Percentiles rank a stretch among this genome's conserved stretches.
Evolutionary conservation across 176 grass and related monocot genomes (phyloP).

Genomic region (Rhynchospora breviuscula): DNA sequence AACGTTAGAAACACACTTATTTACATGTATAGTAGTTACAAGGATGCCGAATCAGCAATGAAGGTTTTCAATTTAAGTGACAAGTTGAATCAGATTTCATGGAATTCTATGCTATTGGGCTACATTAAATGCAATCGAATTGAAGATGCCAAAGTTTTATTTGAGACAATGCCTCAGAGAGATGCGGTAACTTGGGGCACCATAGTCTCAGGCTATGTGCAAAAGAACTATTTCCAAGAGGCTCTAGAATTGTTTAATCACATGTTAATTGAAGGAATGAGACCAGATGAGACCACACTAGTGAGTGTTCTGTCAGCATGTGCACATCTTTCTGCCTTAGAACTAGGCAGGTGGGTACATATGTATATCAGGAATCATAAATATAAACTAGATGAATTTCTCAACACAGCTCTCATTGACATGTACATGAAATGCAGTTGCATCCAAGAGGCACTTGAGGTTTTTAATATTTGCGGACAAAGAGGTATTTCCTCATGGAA

Average conservation of each 20-base stretch:
- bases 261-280: constrained; percentile 52
- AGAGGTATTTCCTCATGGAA: constrained; percentile 76
- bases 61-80: constrained; percentile 48
- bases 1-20: constrained; percentile 75
- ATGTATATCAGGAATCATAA: constrained; percentile 52
- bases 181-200: constrained; percentile 76
- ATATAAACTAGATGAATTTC: constrained; percentile 40
- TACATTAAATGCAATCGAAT: constrained; percentile 58
- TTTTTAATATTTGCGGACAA: constrained; percentile 52
- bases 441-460: constrained; percentile 52
- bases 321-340: constrained; percentile 52
- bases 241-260: constrained; percentile 50
- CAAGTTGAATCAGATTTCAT: constrained; percentile 62
- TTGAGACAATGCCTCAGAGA: constrained; percentile 50
- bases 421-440: constrained; percentile 97
- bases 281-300: constrained; percentile 56
- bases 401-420: constrained; percentile 74
- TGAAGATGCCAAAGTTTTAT: constrained; percentile 48
- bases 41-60: constrained; percentile 45
- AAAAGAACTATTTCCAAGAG: constrained; percentile 54
- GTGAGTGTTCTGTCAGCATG: constrained; percentile 73
- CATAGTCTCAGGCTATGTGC: constrained; percentile 66
- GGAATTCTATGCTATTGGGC: constrained; percentile 76
- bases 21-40: constrained; percentile 71
- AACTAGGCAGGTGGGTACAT: constrained; percentile 70